These are phyloP conservation scores for Sporisorium scitamineum DNA, from an alignment of 1,284 basidiomycete species.

Conservation along the genomic window DNA sequence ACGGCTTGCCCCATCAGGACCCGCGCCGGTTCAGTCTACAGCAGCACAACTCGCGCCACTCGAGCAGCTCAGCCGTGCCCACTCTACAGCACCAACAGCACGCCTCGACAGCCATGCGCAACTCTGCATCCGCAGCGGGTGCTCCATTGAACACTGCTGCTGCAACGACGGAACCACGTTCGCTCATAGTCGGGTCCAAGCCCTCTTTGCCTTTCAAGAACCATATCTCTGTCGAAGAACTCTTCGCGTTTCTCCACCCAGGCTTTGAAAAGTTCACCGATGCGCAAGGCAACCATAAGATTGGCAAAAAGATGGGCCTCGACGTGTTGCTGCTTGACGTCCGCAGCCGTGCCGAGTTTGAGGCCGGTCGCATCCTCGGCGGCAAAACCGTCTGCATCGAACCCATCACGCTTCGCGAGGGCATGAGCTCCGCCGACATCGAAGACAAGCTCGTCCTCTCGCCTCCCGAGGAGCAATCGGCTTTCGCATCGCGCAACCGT, in stretches of 20 bases:
- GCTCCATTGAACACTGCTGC: constrained; percentile 1
- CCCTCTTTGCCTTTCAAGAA: constrained; percentile 53
- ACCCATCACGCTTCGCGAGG: constrained; percentile 55
- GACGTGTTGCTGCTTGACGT: constrained; percentile 82
- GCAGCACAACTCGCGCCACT: constrained; percentile 12
- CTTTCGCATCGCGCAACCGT: constrained; percentile 84
- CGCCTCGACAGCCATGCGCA: constrained; percentile 16
- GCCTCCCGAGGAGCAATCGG: constrained; percentile 77
- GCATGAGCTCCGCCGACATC: constrained; percentile 78
- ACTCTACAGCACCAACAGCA: constrained; percentile 9
- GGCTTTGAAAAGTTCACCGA: constrained; percentile 62
- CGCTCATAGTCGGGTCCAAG: constrained; percentile 45
- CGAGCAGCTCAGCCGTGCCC: constrained; percentile 21
- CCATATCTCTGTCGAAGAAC: constrained; percentile 59
- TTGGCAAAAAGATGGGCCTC: constrained; percentile 53
- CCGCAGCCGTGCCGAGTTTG: constrained; percentile 81
- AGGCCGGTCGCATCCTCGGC: constrained; percentile 78
- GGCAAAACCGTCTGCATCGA: constrained; percentile 86
- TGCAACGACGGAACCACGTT: constrained; percentile 14
- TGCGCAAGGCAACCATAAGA: constrained; percentile 45
- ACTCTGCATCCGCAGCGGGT: background rate
- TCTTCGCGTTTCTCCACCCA: constrained; percentile 62
- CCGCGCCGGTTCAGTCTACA: constrained; percentile 30
- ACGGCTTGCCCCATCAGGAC: constrained; percentile 38
- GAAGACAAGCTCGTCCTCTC: constrained; percentile 82